A percentile compares a stretch with the other conserved stretches of the same genome.
These are phyloP conservation scores for Melastoma malabathricum DNA, from an alignment of 345 rosid genomes.

Conservation along the genomic window DNA sequence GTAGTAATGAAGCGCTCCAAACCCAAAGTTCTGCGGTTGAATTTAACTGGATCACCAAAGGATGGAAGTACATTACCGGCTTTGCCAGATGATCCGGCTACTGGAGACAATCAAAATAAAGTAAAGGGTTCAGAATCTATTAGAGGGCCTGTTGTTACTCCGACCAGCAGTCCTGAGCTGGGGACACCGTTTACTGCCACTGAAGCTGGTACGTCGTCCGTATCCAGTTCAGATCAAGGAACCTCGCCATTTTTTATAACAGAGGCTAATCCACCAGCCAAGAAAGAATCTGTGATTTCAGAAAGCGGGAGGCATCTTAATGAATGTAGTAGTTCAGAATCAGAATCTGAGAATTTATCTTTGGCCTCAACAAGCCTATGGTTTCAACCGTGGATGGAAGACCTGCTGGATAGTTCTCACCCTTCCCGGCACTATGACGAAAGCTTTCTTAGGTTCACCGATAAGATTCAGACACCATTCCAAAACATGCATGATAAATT, in stretches of 20 bases:
- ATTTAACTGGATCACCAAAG: conserved; percentile 63
- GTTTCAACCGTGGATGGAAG: conserved; percentile 80
- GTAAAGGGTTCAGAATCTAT: conserved; percentile 35
- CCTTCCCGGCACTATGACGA: conserved; percentile 37
- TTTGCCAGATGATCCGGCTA: conserved; percentile 35
- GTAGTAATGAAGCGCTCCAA: conserved; percentile 90
- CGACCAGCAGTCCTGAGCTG: conserved; percentile 89
- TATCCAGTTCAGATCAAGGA: conserved; percentile 89
- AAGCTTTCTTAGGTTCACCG: conserved; percentile 22
- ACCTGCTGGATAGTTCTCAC: conserved; percentile 37
- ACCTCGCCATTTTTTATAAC: conserved; percentile 70
- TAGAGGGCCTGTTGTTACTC: conserved; percentile 69
- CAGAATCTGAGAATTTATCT: conserved; percentile 68
- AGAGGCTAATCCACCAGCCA: conserved; percentile 38
- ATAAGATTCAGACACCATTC: conserved; percentile 11
- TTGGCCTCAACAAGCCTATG: conserved; percentile 67
- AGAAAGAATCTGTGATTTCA: conserved; percentile 50
- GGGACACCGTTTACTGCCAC: conserved; percentile 95
- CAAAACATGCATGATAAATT: conserved; percentile 16
- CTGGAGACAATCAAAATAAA: conserved; percentile 24
- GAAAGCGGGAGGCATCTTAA: conserved; percentile 34
- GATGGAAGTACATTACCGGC: conserved; percentile 36
- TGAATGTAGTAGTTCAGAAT: conserved; percentile 58
- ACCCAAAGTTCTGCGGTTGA: conserved; percentile 86
- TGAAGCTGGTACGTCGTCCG: conserved; percentile 90